phyloP scores from a whole-genome alignment of 2,329 filamentous ascomycete species.

The Aspergillus udagawae region DNA sequence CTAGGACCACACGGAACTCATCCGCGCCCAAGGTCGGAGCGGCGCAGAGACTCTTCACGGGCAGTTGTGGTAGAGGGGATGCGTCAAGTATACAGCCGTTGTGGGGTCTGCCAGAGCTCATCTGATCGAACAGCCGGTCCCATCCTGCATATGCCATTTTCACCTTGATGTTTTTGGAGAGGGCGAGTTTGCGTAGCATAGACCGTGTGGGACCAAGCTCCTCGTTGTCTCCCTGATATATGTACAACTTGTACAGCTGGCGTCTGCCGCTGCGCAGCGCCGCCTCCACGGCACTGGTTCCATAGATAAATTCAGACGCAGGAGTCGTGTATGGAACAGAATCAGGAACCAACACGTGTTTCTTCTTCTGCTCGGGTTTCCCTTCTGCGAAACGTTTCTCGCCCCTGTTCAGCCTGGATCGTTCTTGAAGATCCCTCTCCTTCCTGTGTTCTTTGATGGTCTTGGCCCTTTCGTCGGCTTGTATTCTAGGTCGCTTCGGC shows the following conservation, averaged over 20 bases:
- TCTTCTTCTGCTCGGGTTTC: constrained; percentile 30
- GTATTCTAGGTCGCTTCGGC: constrained; percentile 1
- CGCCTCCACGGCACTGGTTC: constrained; percentile 73
- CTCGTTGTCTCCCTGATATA: constrained; percentile 59
- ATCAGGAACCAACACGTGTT: constrained; percentile 35
- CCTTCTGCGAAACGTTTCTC: constrained; percentile 19
- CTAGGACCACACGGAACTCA: constrained; percentile 59
- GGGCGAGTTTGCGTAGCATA: constrained; percentile 37
- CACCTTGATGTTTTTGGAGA: constrained; percentile 49
- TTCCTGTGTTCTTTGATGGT: neutral
- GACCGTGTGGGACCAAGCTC: constrained; percentile 42
- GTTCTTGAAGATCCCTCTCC: neutral
- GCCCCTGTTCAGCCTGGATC: neutral
- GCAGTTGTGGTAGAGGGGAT: constrained; percentile 72
- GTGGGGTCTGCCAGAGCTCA: constrained; percentile 77
- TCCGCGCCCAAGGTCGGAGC: constrained; percentile 44
- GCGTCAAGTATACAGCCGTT: constrained; percentile 87
- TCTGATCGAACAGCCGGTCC: constrained; percentile 71
- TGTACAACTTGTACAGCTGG: constrained; percentile 78
- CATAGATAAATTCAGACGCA: constrained; percentile 88
- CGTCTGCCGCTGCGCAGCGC: constrained; percentile 67
- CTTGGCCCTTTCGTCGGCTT: neutral
- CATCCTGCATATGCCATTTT: constrained; percentile 58
- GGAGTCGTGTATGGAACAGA: constrained; percentile 71
- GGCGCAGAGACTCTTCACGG: constrained; percentile 56